These are phyloP conservation scores for Pontederia paniculata DNA, from an alignment of 176 grass and related monocot genomes.

Conservation along the genomic window DNA sequence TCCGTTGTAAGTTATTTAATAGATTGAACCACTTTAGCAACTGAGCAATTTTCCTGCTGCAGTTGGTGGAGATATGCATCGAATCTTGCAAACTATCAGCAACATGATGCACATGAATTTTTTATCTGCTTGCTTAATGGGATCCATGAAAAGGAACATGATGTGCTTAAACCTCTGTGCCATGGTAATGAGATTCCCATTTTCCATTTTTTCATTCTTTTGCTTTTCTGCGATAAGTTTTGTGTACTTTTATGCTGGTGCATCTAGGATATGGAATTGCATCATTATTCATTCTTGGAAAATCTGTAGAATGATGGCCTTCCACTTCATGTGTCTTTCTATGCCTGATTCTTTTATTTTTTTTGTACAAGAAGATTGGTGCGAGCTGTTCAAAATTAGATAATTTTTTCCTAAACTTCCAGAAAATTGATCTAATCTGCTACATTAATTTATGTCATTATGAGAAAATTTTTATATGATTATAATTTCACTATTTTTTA, in stretches of 20 bases:
- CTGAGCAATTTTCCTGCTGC: slow-evolving; percentile 2
- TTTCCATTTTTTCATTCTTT: slow-evolving; percentile 10
- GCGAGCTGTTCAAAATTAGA: neutral
- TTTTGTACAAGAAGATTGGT: neutral
- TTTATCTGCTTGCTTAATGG: slow-evolving; percentile 96
- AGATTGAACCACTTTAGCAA: neutral
- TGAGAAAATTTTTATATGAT: no score
- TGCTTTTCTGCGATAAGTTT: neutral
- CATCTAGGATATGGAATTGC: neutral
- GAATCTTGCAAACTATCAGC: slow-evolving; percentile 92
- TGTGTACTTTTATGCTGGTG: neutral
- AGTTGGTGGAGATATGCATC: slow-evolving; percentile 95
- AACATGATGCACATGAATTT: slow-evolving; percentile 98
- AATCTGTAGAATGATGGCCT: neutral
- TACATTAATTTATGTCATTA: no score
- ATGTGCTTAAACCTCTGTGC: slow-evolving; percentile 43
- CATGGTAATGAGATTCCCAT: slow-evolving; percentile 35
- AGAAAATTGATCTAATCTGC: no score
- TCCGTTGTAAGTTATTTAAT: neutral
- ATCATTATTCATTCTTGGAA: neutral
- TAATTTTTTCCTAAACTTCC: neutral
- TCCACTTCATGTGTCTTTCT: neutral
- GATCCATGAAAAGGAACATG: slow-evolving; percentile 93
- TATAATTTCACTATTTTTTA: neutral
- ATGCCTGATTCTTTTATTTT: neutral